Conservation (phyloP, 306 rosid genomes). For the Begonia masoniana region DNA sequence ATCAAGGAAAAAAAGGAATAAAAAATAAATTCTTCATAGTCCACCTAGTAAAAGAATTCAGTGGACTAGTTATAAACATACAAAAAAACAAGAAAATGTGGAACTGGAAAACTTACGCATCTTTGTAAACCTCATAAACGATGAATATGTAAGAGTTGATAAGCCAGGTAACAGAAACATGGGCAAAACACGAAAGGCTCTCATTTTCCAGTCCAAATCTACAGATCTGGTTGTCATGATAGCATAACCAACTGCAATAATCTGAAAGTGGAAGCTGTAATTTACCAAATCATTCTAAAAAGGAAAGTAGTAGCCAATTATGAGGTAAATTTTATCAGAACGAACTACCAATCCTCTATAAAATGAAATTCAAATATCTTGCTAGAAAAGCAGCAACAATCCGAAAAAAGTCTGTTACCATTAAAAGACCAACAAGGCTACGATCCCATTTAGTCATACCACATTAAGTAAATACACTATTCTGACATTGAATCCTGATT, state of each 20-base stretch:
- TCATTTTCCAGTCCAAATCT: slow-evolving; percentile 68
- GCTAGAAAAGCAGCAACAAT: not conserved
- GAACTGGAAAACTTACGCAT: slow-evolving; percentile 47
- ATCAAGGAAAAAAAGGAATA: too few relatives aligned
- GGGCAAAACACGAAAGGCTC: slow-evolving; percentile 63
- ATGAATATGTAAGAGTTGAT: slow-evolving; percentile 36
- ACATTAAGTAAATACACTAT: too few relatives aligned
- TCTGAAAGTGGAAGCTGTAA: slow-evolving; percentile 38
- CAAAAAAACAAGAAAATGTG: not conserved
- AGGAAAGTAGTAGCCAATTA: not conserved
- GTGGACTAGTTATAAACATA: too few relatives aligned
- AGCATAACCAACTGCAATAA: slow-evolving; percentile 72
- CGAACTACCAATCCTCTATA: not conserved
- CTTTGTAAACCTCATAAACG: slow-evolving; percentile 41
- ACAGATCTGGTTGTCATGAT: slow-evolving; percentile 58
- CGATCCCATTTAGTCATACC: too few relatives aligned
- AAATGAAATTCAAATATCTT: not conserved
- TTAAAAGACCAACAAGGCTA: too few relatives aligned
- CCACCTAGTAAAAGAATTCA: too few relatives aligned
- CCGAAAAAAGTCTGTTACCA: not conserved
- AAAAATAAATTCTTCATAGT: too few relatives aligned
- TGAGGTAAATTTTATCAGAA: not conserved
- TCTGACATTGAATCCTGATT: too few relatives aligned
- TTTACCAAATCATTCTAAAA: slow-evolving; percentile 9
- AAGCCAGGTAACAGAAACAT: slow-evolving; percentile 86